Conservation (phyloP, 169 alveolate species). For the Eimeria falciformis region DNA sequence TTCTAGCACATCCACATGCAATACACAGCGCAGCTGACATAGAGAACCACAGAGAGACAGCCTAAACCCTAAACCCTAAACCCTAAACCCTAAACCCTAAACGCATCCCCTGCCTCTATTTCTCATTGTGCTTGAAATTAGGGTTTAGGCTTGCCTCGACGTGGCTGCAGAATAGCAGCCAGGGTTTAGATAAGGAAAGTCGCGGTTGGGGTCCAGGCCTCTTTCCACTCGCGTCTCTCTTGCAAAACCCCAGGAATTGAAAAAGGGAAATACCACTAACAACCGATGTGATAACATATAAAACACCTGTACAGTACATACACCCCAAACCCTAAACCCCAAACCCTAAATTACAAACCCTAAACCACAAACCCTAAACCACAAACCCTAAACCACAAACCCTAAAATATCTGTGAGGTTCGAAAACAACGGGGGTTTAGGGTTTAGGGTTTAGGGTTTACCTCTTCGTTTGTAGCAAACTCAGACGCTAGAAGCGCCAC, state of each 20-base stretch:
- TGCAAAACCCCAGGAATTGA: constrained; percentile 50
- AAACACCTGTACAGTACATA: constrained; percentile 19
- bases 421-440: too few species aligned
- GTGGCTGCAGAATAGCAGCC: constrained; percentile 6
- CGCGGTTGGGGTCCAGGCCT: constrained; percentile 75
- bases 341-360: not conserved
- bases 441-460: not conserved
- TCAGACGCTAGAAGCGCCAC: constrained; percentile 29
- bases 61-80: constrained; percentile 7
- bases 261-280: constrained; percentile 47
- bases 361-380: not conserved
- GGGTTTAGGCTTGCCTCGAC: constrained; percentile 33
- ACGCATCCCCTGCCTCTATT: not conserved
- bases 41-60: not conserved
- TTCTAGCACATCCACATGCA: not conserved
- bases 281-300: constrained; percentile 45
- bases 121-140: not conserved
- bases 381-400: not conserved
- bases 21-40: not conserved
- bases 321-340: constrained; percentile 1
- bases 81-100: not conserved
- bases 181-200: constrained; percentile 68
- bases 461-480: not conserved
- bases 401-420: not conserved
- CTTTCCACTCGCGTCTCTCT: constrained; percentile 40